Evolutionary conservation across 208 protist genomes (phyloP), one percentile per base, ranked within the genome.

Genomic region (Trypanosoma grayi): DNA sequence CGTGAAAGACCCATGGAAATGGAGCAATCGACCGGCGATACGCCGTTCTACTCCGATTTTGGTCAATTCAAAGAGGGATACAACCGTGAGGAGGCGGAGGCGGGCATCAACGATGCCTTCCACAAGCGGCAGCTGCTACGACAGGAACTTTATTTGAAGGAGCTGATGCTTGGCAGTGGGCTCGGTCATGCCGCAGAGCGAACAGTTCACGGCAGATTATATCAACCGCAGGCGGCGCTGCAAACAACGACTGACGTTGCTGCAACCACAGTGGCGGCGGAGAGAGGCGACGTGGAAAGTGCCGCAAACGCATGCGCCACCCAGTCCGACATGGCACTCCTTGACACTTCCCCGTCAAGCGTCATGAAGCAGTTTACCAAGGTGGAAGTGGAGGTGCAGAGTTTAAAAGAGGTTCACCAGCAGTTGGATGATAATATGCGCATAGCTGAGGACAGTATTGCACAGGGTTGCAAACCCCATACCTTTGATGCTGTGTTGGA

Each of bases 121-220:
- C 79, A 75, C 0, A 54, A 68, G 22, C 51, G 76, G 14, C 76
- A 85, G 51, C 50, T 30, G 2, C 25, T 73, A 14, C 48, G 65
- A 11, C 72, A 67, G 16, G 60, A 77, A 24, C 67, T 60, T 0
- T 77, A 88, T 43, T 66, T 94, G 24, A 65, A 88, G 18, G 65
- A 81, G 4, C 51, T 90, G 5, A 68, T 82, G 8, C 71, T 94
- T 28, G 88, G 84, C 14, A 86, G 79, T 53, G 88, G 88, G 16
- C 66, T 94, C 16, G 88, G 88, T 43, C 52, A 53, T 16, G 44
- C 36, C 0, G 88, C 88, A 1, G 71, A 85, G 34, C 33, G 59
- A 39, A 86, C 78, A 10, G 63, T 94, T 20, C 61, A 73, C 10
- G 65, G 73, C 0, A 82, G 78, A 36, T 16, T 70, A 45, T 94